Evolutionary conservation across 768 basidiomycete genomes (phyloP), one percentile per base, ranked within the genome.

Genomic region (Boletus rubroflammeus): DNA sequence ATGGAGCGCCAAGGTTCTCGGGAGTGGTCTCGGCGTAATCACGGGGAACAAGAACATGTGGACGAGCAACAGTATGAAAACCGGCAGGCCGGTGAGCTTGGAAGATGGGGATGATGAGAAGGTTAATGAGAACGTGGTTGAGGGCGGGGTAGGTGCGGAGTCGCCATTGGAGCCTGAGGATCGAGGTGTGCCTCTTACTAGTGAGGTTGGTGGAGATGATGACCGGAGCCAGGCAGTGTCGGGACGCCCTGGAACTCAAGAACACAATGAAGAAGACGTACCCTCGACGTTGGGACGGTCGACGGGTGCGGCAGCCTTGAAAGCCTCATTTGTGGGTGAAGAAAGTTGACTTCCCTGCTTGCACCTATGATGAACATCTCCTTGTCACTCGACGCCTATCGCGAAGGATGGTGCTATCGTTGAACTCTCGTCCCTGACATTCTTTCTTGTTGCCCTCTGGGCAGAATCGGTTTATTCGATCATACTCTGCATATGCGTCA

Each of bases 1-100:
- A 40, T 95, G 92, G 92, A 93, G 90, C 67, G 91, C 93, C 6
- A 75, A 79, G 56, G 71, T 88, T 29, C 67, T 72, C 6, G 80
- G 81, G 41, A 71, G 68, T 19, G 77, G 75, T 3, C 72, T 76
- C 8, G 78, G 77, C 23, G 74, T 78, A 6, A 72, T 80, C 1
- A 65, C 64, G 23, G 74, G 80, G 57, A 84, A 81, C 57, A 78
- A 81, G 60, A 86, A 82, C 54, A 55, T 83, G 29, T 82, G 85
- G 79, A 80, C 81, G 8, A 76, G 76, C 48, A 81, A 83, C 50
- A 88, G 85, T 59, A 67, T 79, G 50, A 79, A 78, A 60, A 83
- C 85, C 6, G 84, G 81, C 15, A 71, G 68, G 13, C 72, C 76
- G 31, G 72, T 83, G 44, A 82, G 79, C 53, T 70, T 74, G n/a